These are phyloP conservation scores for Penicillium polonicum DNA, from an alignment of 2,329 filamentous ascomycete genomes.

Conservation along the genomic window DNA sequence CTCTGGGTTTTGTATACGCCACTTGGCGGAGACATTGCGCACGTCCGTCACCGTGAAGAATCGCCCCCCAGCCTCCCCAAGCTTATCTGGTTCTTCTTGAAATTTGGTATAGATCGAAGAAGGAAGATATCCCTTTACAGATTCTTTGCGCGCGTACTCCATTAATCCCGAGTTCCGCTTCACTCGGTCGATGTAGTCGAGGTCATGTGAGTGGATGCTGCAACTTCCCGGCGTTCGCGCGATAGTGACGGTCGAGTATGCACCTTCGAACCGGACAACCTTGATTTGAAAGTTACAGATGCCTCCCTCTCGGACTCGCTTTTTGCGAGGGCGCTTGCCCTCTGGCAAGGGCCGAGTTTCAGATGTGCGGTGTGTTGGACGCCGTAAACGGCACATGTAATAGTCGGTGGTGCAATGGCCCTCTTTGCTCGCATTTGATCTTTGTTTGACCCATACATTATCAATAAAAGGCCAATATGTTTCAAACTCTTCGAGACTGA, in stretches of 20 bases:
- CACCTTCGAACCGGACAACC: slow-evolving; percentile 46
- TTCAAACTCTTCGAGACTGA: slow-evolving; percentile 48
- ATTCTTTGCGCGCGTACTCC: slow-evolving; percentile 47
- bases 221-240: slow-evolving; percentile 43
- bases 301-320: slow-evolving; percentile 46
- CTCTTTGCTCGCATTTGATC: slow-evolving; percentile 43
- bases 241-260: slow-evolving; percentile 46
- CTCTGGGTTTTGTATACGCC: slow-evolving; percentile 48
- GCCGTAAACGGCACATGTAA: slow-evolving; percentile 49
- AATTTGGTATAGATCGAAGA: slow-evolving; percentile 52
- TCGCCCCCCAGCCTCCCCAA: slow-evolving; percentile 46
- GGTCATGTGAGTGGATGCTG: slow-evolving; percentile 45
- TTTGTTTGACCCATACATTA: slow-evolving; percentile 52
- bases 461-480: slow-evolving; percentile 51
- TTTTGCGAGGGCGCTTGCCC: slow-evolving; percentile 48
- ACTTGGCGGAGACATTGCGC: slow-evolving; percentile 50
- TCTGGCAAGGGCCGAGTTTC: slow-evolving; percentile 45
- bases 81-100: slow-evolving; percentile 45
- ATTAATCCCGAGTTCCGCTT: slow-evolving; percentile 51
- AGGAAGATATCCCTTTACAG: slow-evolving; percentile 48
- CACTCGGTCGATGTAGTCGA: slow-evolving; percentile 49
- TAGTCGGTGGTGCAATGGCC: slow-evolving; percentile 47
- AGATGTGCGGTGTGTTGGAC: slow-evolving; percentile 39
- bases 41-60: slow-evolving; percentile 50
- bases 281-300: slow-evolving; percentile 51